Base-by-base conservation (phyloP, 2,329 filamentous ascomycete genomes). In the Talaromyces funiculosus region DNA sequence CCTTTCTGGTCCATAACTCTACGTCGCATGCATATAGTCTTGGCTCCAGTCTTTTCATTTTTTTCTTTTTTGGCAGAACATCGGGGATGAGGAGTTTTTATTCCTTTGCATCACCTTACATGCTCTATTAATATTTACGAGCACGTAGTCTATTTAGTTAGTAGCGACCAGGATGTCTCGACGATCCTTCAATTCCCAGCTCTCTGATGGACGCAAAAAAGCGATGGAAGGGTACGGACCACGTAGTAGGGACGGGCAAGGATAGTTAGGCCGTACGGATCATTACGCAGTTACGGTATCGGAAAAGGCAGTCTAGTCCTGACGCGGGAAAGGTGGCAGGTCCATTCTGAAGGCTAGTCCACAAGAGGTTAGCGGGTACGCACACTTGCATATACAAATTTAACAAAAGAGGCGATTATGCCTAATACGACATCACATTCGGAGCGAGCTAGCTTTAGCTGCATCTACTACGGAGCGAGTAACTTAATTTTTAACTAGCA, bases 71-170 rank as follows among this genome's bases (percentile, higher is more conserved):
- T n/a, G n/a, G 12, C 22, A 26, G 43, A 47, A 10, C 24, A 29
- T 26, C 45, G 10, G 45, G 26, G n/a, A 49, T 49, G 31, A 49
- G 26, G 26, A 49, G 26, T 31, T 33, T 49, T 49, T 33, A 49
- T 49, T 49, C 26, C 45, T 49, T 49, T 49, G 45, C 45, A 49
- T 29, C 45, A 49, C 31, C 24, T 49, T 49, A 49, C 43, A 49
- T 10, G 9, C 16, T 26, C 45, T 31, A 31, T 31, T 49, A 49
- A 18, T 12, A 16, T 29, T 49, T 49, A 26, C 43, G 18, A 31
- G n/a, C 7, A 47, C 43, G 22, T 24, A 43, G 40, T 43, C n/a
- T n/a, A n/a, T n/a, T n/a, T n/a, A n/a, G n/a, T n/a, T n/a, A n/a
- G n/a, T n/a, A n/a, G n/a, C n/a, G 18, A 47, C 22, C 3, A 47